Percentiles rank a stretch among this genome's conserved stretches.
These are phyloP conservation scores for Monosporascus sp. DNA, from an alignment of 2,329 filamentous ascomycete species.

Conservation along the genomic window DNA sequence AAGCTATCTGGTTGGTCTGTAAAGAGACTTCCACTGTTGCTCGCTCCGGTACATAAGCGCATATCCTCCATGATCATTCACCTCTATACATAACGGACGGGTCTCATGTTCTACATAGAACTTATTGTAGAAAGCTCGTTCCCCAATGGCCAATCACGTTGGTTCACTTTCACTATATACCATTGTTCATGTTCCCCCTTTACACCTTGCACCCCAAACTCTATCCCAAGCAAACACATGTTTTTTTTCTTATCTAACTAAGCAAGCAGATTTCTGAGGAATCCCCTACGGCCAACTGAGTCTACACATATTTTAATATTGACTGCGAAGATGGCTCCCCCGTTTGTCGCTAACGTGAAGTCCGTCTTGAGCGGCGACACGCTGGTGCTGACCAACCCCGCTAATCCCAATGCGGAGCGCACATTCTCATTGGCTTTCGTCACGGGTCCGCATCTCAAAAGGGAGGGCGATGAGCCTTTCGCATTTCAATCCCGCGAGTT, in stretches of 20 bases:
- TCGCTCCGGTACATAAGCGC: no score
- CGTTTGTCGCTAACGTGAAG: conserved; percentile 75
- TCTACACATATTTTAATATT: conserved; percentile 26
- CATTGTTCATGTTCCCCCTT: no score
- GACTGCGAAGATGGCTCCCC: conserved; percentile 33
- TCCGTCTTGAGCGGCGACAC: conserved; percentile 92
- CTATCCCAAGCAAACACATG: background rate
- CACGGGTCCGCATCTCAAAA: conserved; percentile 76
- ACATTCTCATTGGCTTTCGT: conserved; percentile 90
- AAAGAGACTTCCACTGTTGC: no score
- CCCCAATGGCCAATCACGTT: no score
- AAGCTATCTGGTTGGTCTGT: no score
- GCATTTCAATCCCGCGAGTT: conserved; percentile 95
- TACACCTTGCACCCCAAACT: background rate
- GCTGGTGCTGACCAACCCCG: conserved; percentile 73
- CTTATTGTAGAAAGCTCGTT: no score
- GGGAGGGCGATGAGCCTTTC: conserved; percentile 87
- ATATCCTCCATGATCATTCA: no score
- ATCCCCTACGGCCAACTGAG: conserved; percentile 2
- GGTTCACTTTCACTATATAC: no score
- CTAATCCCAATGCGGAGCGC: conserved; percentile 78
- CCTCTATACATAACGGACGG: no score
- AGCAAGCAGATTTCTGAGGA: conserved; percentile 12
- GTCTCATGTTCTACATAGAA: no score
- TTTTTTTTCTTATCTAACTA: conserved; percentile 10